Evolutionary conservation across 257 asterid species (phyloP).

Genomic region (Salvia splendens): DNA sequence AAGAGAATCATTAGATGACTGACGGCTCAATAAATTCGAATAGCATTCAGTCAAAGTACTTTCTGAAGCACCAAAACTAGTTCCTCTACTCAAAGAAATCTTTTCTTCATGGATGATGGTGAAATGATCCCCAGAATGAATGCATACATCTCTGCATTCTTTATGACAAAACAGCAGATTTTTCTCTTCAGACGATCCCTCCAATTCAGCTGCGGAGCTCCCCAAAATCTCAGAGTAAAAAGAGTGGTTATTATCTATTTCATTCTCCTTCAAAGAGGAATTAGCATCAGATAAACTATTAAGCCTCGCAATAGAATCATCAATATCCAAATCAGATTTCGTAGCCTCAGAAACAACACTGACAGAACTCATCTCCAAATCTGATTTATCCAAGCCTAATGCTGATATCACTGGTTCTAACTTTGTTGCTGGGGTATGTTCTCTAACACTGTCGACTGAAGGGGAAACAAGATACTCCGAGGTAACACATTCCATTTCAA

Average conservation of each 20-base stretch:
- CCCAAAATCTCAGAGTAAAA: constrained; percentile 32
- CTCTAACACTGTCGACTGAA: constrained; percentile 34
- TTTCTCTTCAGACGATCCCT: constrained; percentile 21
- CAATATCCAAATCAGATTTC: constrained; percentile 30
- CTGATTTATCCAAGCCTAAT: constrained; percentile 29
- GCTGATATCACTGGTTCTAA: constrained; percentile 30
- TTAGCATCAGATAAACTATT: constrained; percentile 22
- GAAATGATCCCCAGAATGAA: constrained; percentile 28
- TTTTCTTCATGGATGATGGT: constrained; percentile 35
- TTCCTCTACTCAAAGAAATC: constrained; percentile 28
- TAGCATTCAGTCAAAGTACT: constrained; percentile 36
- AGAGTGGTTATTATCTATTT: constrained; percentile 25
- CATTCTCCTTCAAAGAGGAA: constrained; percentile 25
- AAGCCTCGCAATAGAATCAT: constrained; percentile 33
- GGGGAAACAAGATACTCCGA: constrained; percentile 32
- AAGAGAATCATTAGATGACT: constrained; percentile 35
- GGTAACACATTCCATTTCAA: constrained; percentile 36
- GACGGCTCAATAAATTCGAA: constrained; percentile 38
- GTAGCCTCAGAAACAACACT: constrained; percentile 34
- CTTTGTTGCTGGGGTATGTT: constrained; percentile 28
- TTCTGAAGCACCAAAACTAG: constrained; percentile 36
- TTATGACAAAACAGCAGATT: constrained; percentile 22
- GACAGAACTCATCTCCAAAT: constrained; percentile 27
- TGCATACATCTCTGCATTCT: constrained; percentile 27
- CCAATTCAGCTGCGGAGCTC: constrained; percentile 31